phyloP scores from a whole-genome alignment of 371 early-diverging fungal species.

The Mortierella sp. region DNA sequence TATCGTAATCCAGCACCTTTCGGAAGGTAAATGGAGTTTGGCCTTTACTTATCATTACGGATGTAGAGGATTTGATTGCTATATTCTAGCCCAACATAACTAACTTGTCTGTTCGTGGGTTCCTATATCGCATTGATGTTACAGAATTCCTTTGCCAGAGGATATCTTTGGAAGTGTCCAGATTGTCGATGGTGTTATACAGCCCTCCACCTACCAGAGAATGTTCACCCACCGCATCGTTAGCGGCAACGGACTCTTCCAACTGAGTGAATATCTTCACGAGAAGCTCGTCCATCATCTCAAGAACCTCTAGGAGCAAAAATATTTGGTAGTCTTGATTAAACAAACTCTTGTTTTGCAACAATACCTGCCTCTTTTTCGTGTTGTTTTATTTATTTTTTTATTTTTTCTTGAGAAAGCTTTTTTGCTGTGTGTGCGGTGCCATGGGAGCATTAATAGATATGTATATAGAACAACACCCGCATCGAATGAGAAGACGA shows the following conservation, averaged over 20 bases:
- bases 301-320: constrained; percentile 10
- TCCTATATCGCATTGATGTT: neutral
- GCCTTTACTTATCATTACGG: too few relatives aligned
- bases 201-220: constrained; percentile 71
- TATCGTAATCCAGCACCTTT: constrained; percentile 53
- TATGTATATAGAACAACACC: neutral
- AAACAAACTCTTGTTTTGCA: neutral
- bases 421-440: too few relatives aligned
- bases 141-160: constrained; percentile 79
- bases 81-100: neutral
- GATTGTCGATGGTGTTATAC: constrained; percentile 65
- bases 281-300: constrained; percentile 32
- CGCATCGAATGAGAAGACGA: neutral
- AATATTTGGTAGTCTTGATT: too few relatives aligned
- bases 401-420: neutral
- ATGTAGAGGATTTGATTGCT: neutral
- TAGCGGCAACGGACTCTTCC: constrained; percentile 78
- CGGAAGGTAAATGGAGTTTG: constrained; percentile 34
- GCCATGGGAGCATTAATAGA: neutral
- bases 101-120: neutral
- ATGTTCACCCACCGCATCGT: constrained; percentile 88
- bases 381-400: neutral
- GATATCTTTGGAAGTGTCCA: constrained; percentile 86
- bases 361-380: neutral
- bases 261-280: constrained; percentile 63